Conservation (phyloP, 75 land plant species). For the Cunninghamia lanceolata region DNA sequence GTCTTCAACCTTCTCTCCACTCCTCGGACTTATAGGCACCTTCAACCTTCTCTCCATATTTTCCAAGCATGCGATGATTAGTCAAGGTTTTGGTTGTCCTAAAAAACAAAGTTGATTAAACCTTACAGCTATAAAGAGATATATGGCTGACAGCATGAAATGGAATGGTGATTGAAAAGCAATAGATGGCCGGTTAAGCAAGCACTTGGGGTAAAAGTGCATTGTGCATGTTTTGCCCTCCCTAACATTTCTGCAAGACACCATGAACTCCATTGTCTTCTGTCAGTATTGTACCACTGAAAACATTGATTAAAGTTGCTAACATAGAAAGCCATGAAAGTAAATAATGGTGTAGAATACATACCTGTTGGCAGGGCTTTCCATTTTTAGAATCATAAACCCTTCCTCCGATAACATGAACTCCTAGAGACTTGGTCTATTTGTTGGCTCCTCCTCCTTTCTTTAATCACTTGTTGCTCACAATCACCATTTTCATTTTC, state of each 20-base stretch:
- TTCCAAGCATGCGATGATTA: not conserved
- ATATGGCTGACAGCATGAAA: no score
- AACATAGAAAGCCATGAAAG: not conserved
- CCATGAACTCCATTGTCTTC: constrained; percentile 54
- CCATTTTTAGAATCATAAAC: constrained; percentile 69
- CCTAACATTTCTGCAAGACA: constrained; percentile 41
- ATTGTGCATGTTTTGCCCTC: constrained; percentile 38
- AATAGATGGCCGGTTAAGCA: constrained; percentile 59
- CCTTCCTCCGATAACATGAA: constrained; percentile 49
- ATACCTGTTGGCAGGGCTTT: constrained; percentile 77
- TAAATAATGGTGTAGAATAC: not conserved
- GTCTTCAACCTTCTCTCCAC: no score
- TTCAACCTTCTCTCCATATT: constrained; percentile 81
- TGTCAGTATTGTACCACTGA: constrained; percentile 67
- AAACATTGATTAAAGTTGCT: not conserved
- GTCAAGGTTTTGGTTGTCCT: no score
- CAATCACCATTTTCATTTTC: no score
- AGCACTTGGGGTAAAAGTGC: constrained; percentile 64
- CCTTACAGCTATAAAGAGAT: no score
- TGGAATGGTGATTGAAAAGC: not conserved
- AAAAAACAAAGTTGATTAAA: no score
- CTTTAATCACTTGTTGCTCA: no score
- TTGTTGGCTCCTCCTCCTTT: constrained; percentile 1
- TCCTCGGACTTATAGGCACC: constrained; percentile 23
- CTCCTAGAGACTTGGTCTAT: constrained; percentile 37